Evolutionary conservation across 225 moss, liverwort and hornwort genomes (phyloP), one percentile per base, ranked within the genome.

Genomic region (Bryoerythrophyllum caledonicum): DNA sequence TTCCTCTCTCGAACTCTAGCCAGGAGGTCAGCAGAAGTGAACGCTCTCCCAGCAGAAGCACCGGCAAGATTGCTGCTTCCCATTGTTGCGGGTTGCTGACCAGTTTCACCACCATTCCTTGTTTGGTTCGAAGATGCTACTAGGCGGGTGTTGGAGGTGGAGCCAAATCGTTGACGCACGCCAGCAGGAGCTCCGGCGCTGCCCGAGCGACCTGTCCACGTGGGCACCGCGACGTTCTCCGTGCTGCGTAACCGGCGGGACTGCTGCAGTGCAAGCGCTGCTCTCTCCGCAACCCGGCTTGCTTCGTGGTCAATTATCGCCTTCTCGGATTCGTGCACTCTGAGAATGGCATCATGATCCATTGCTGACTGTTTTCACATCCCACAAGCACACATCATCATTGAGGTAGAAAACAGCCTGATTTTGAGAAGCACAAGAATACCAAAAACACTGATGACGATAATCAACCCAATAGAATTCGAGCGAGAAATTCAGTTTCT

Each of bases 271-370:
- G 91, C 95, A 65, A 89, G 82, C 38, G 91, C 92, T 64, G 97
- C 97, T 80, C 89, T 86, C 79, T 91, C 87, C 24, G 97, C 97
- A 53, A 93, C 88, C 82, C 89, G 90, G 32, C 83, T 84, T 25
- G 97, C 93, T 72, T 99, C 97, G 23, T 84, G 78, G 78, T 99
- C 95, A 67, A 99, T 91, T 53, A 80, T 71, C 10, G 80, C 85
- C 71, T 89, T 93, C 77, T 99, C 93, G 20, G 83, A 89, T 53
- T 89, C 93, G 24, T 87, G 90, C 71, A 99, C 87, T 58, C 89
- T 91, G 61, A 99, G 79, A 61, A 99, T 99, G 56, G 84, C 97
- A 89, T 99, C 97, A 80, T 99, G 97, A 81, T 99, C 93, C 94
- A 97, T 94, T 52, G 97, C 97, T 41, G 97, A 93, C 93, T 99